Evolutionary conservation across 176 grass and related monocot species (phyloP), one percentile per base, ranked within the genome.

Genomic region (Dactylis glomerata): DNA sequence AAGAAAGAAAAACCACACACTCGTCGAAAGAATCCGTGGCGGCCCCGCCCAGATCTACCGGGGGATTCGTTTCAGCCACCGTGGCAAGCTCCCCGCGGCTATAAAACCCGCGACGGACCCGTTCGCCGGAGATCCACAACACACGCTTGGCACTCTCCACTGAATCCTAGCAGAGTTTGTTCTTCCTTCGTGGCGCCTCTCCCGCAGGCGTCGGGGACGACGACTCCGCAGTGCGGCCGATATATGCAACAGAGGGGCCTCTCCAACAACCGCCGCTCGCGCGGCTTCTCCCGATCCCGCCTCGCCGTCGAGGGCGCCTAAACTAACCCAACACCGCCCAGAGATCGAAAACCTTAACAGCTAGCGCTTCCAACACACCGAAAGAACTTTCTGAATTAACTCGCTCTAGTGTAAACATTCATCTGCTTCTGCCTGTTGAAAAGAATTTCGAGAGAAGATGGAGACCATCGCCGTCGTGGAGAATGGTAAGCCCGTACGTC

Each of bases 281-380:
- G 93, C 86, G 94, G 96, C 89, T 99, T 99, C 91, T 96, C 96
- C 31, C 81, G 96, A 83, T 88, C 93, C 76, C 96, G 96, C 77
- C 24, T 69, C 68, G 96, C 96, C 68, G 85, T 96, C 86, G 96
- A 99, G 81, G 96, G 96, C 65, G 82, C 91, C 75, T 92, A 73
- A 73, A 40, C 82, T 1, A 17, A 26, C 11, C n/a, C n/a, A n/a
- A n/a, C 55, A 3, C 8, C 10, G 12, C 22, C n/a, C n/a, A n/a
- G n/a, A n/a, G n/a, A 14, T 0, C 44, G 9, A 17, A 5, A 24
- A 30, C 58, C 28, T 20, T 13, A 4, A 14, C 9, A 0, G 13
- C n/a, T 4, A 0, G 13, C n/a, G 8, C 22, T 71, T 10, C 1
- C 40, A 23, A 28, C 64, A 9, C 1, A 16, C 34, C 15, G n/a